Conservation (phyloP, 2,329 filamentous ascomycete genomes). For the Fusarium oxysporum region DNA sequence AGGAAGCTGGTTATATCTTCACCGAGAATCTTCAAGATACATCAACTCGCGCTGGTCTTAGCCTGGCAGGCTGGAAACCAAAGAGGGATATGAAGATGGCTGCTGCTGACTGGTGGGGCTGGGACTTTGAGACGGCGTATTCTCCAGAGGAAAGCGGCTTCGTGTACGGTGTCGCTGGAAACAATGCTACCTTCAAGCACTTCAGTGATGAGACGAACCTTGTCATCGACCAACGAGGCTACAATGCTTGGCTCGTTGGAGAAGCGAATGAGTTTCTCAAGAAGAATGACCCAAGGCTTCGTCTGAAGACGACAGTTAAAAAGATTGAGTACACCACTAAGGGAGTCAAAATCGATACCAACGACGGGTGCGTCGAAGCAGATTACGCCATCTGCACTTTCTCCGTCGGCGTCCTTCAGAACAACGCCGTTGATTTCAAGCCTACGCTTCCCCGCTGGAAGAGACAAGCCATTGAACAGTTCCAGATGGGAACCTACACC, state of each 20-base stretch:
- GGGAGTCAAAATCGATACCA: conserved; percentile 65
- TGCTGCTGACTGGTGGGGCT: conserved; percentile 66
- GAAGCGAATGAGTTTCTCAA: conserved; percentile 69
- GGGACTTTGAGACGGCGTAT: conserved; percentile 69
- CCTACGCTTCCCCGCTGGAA: conserved; percentile 74
- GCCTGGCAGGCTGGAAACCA: conserved; percentile 72
- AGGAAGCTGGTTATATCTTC: conserved; percentile 68
- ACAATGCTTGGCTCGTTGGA: conserved; percentile 64
- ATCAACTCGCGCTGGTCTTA: conserved; percentile 69
- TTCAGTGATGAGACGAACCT: conserved; percentile 71
- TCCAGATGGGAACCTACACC: conserved; percentile 78
- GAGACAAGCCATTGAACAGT: conserved; percentile 69
- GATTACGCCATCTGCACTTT: conserved; percentile 75
- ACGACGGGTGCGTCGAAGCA: conserved; percentile 68
- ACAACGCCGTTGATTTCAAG: conserved; percentile 67
- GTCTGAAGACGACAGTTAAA: conserved; percentile 68
- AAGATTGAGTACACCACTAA: conserved; percentile 63
- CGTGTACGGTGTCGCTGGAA: conserved; percentile 65
- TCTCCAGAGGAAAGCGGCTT: conserved; percentile 67
- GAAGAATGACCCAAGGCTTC: conserved; percentile 64
- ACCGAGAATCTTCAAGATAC: conserved; percentile 70
- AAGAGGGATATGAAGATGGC: conserved; percentile 61
- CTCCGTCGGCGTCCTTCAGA: conserved; percentile 75
- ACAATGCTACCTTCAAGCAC: conserved; percentile 72
- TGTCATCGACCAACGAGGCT: conserved; percentile 71